Base-by-base conservation (phyloP, 352 stramenopile genomes). In the Peronospora tabacina region DNA sequence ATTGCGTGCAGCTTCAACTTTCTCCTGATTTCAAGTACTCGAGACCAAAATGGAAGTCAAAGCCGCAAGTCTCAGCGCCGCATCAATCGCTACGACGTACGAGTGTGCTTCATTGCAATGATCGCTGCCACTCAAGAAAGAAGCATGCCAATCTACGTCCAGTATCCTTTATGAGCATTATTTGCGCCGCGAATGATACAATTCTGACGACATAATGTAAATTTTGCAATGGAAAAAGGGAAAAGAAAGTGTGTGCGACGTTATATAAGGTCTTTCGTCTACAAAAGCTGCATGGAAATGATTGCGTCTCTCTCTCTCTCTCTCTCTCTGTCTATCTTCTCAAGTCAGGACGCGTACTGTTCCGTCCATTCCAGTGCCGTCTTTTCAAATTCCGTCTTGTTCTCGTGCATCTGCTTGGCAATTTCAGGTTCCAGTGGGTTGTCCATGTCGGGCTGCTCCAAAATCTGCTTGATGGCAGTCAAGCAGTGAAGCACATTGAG, bases 381-480 rank as follows among this genome's bases (percentile, higher is more conserved):
- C 56, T 95, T 89, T 55, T 93, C 72, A 73, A 98, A 99, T 36
- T 85, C 83, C 16, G 87, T 82, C 45, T 88, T 91, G 65, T 97
- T 95, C 49, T 95, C 91, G 52, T 89, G 69, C 26, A 98, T 72
- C 55, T 96, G 81, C 64, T 94, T 89, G 15, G 94, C 96, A 72
- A 98, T 97, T 28, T 96, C 87, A 4, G 90, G 83, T 66, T 99
- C 96, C 35, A 99, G 67, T 17, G 95, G 95, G 81, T 97, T 97
- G 80, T 99, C 93, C 53, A 79, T 79, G 61, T 97, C 82, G 1
- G 95, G 95, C 55, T 97, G 79, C 66, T 93, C 79, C 41, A 99
- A 64, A 61, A 99, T 96, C 66, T 96, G 87, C 63, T 97, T 95
- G 59, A 98, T 84, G 13, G 86, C 85, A 26, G 77, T 85, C 19